These are phyloP conservation scores for Fusarium sp. DNA, from an alignment of 2,329 filamentous ascomycete genomes.

Conservation along the genomic window DNA sequence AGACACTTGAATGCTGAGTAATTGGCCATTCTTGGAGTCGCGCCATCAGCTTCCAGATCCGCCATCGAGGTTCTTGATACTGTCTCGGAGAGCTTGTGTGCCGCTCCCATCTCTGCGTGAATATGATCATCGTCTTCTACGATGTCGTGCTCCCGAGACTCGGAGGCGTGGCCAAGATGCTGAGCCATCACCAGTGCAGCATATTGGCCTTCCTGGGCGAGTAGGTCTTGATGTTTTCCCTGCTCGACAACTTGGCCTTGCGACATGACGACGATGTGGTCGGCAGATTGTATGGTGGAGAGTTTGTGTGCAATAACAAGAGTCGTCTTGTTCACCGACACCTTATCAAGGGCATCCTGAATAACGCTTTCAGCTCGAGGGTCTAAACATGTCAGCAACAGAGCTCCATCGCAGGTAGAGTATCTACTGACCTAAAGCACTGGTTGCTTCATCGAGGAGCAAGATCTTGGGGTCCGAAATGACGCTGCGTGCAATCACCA, in stretches of 20 bases:
- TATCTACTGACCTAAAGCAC: constrained; percentile 50
- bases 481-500: constrained; percentile 64
- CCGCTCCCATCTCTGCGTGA: not conserved
- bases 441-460: constrained; percentile 74
- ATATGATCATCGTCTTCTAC: not conserved
- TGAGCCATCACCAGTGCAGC: constrained; percentile 57
- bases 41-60: not conserved
- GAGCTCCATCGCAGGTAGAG: too few species aligned
- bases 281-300: constrained; percentile 66
- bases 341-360: constrained; percentile 62
- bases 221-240: constrained; percentile 63
- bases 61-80: not conserved
- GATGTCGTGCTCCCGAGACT: not conserved
- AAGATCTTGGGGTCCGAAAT: constrained; percentile 61
- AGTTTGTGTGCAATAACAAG: constrained; percentile 71
- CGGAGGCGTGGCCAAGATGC: constrained; percentile 36
- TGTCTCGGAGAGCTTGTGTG: not conserved
- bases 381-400: constrained; percentile 42
- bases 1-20: not conserved
- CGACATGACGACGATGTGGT: constrained; percentile 71
- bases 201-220: constrained; percentile 60
- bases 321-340: constrained; percentile 67
- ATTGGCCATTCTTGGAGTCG: not conserved
- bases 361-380: constrained; percentile 59
- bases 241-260: constrained; percentile 67